Conservation (phyloP, 2,329 filamentous ascomycete genomes). For the Talaromyces atroroseus region DNA sequence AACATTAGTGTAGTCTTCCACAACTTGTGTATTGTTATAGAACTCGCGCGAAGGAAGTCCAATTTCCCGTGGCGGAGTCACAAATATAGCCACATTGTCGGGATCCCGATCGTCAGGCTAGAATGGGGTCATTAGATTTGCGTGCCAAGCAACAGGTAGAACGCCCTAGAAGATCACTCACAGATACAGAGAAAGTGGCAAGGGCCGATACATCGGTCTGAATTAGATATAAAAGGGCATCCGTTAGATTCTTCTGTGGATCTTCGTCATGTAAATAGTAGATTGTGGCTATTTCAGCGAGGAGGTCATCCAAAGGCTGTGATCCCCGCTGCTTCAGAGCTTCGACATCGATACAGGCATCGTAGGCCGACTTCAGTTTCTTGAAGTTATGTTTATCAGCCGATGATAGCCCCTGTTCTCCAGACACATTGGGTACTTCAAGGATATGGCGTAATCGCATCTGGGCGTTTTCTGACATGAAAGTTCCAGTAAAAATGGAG, state of each 20-base stretch:
- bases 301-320: slow-evolving; percentile 51
- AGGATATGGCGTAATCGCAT: slow-evolving; percentile 58
- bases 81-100: slow-evolving; percentile 47
- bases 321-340: slow-evolving; percentile 52
- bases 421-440: slow-evolving; percentile 44
- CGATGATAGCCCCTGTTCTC: slow-evolving; percentile 29
- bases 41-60: slow-evolving; percentile 60
- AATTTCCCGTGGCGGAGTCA: slow-evolving; percentile 41
- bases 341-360: slow-evolving; percentile 61
- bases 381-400: slow-evolving; percentile 50
- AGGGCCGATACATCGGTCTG: slow-evolving; percentile 33
- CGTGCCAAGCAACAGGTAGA: not conserved
- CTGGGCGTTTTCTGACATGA: slow-evolving; percentile 58
- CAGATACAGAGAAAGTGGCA: slow-evolving; percentile 27
- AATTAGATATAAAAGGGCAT: slow-evolving; percentile 32
- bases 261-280: slow-evolving; percentile 34
- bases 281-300: slow-evolving; percentile 48
- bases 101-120: slow-evolving; percentile 51
- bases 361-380: slow-evolving; percentile 60
- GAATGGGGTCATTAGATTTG: slow-evolving; percentile 3
- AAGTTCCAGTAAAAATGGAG: slow-evolving; percentile 54
- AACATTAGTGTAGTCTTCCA: slow-evolving; percentile 47
- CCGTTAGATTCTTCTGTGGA: slow-evolving; percentile 27
- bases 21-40: slow-evolving; percentile 51
- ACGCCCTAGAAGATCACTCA: slow-evolving; percentile 17